phyloP scores from a whole-genome alignment of 1,284 basidiomycete genomes.

The Austropuccinia psidii region DNA sequence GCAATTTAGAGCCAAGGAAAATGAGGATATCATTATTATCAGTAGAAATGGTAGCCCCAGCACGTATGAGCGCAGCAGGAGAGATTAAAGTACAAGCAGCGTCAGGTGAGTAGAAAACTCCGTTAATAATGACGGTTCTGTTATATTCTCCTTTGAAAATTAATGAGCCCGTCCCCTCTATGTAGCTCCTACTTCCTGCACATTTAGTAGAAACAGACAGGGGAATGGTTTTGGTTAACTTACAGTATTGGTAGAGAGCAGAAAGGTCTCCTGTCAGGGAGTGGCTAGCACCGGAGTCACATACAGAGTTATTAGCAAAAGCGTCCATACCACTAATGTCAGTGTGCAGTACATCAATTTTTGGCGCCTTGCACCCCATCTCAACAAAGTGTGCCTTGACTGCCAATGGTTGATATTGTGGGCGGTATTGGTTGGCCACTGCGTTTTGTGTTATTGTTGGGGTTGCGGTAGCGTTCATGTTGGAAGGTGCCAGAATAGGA shows the following conservation, averaged over 20 bases:
- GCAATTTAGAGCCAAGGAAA: too few relatives aligned
- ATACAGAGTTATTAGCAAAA: background rate
- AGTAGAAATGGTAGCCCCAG: too few relatives aligned
- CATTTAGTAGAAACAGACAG: background rate
- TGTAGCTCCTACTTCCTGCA: background rate
- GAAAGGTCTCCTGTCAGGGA: constrained; percentile 1
- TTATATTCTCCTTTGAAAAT: background rate
- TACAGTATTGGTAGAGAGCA: background rate
- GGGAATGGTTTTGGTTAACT: background rate
- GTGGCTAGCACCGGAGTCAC: constrained; percentile 23
- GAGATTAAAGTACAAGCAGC: background rate
- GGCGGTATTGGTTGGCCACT: background rate
- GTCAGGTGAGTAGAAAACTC: background rate
- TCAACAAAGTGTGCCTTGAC: background rate
- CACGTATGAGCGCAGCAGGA: background rate
- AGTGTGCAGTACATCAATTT: background rate
- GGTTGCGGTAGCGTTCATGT: too few relatives aligned
- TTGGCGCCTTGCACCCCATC: background rate
- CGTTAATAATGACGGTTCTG: background rate
- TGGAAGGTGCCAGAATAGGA: background rate
- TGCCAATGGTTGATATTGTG: background rate
- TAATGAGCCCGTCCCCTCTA: background rate
- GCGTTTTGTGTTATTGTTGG: too few relatives aligned
- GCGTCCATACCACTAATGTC: background rate
- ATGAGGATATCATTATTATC: too few relatives aligned